Evolutionary conservation across 352 stramenopile genomes (phyloP).

Genomic region (Phytophthora tubulina): DNA sequence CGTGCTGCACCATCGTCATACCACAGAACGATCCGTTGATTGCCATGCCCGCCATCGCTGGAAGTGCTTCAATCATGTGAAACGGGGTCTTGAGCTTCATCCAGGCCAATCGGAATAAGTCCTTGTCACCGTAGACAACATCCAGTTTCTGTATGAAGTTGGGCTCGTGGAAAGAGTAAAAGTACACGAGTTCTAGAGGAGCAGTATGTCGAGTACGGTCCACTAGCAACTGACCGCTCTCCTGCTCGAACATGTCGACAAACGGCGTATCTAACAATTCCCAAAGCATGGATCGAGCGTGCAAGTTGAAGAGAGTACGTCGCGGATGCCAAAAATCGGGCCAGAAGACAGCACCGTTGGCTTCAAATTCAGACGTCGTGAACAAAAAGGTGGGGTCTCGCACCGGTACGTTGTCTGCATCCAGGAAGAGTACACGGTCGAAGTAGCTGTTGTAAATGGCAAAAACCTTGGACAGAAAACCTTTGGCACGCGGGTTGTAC

Average conservation of each 20-base stretch:
- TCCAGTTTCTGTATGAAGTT: conserved; percentile 43
- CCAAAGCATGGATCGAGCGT: conserved; percentile 62
- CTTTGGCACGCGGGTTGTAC: conserved; percentile 39
- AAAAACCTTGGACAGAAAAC: conserved; percentile 62
- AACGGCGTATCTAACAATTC: conserved; percentile 52
- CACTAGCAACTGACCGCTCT: conserved; percentile 68
- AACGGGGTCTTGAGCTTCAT: conserved; percentile 55
- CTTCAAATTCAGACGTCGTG: conserved; percentile 38
- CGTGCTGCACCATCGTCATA: conserved; percentile 61
- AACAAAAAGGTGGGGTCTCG: conserved; percentile 64
- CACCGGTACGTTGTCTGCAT: conserved; percentile 63
- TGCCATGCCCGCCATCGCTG: conserved; percentile 45
- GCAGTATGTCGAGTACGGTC: conserved; percentile 44
- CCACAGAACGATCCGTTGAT: conserved; percentile 55
- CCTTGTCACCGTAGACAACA: conserved; percentile 62
- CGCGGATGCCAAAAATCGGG: conserved; percentile 72
- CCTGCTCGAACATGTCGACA: conserved; percentile 73
- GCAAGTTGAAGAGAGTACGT: conserved; percentile 66
- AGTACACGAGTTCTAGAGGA: conserved; percentile 50
- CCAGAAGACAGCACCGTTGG: conserved; percentile 67
- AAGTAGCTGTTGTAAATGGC: conserved; percentile 58
- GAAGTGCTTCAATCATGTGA: conserved; percentile 52
- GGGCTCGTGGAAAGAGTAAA: conserved; percentile 51
- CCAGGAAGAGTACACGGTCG: conserved; percentile 60
- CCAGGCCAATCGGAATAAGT: conserved; percentile 68